A percentile compares a stretch with the other conserved stretches of the same genome.
phyloP scores from a whole-genome alignment of 2,329 filamentous ascomycete species.

The Stachybotrys chartarum region DNA sequence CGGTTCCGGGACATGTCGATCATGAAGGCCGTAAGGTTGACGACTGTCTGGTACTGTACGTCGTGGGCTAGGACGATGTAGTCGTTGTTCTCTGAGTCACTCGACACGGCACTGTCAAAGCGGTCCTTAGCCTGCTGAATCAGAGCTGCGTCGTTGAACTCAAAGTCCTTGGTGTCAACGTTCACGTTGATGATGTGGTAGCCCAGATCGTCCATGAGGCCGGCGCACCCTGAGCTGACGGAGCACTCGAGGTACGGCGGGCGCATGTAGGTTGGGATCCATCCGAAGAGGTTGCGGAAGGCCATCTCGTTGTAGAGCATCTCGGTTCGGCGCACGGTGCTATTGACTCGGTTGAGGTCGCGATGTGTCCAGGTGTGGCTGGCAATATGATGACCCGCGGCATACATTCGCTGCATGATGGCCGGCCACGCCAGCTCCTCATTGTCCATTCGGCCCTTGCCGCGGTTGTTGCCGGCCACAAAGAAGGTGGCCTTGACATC shows the following conservation, averaged over 20 bases:
- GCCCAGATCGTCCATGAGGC: slow-evolving; percentile 30
- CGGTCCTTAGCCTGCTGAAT: slow-evolving; percentile 38
- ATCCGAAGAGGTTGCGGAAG: slow-evolving; percentile 32
- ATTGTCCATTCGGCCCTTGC: slow-evolving; percentile 34
- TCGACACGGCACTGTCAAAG: slow-evolving; percentile 28
- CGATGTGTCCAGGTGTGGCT: slow-evolving; percentile 41
- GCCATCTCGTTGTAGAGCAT: slow-evolving; percentile 38
- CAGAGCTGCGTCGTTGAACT: slow-evolving; percentile 39
- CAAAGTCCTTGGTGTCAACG: slow-evolving; percentile 55
- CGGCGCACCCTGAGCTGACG: slow-evolving; percentile 28
- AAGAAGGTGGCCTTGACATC: slow-evolving; percentile 33
- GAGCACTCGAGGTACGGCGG: slow-evolving; percentile 38
- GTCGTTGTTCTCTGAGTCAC: slow-evolving; percentile 14
- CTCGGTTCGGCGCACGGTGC: slow-evolving; percentile 26
- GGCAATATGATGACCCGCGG: slow-evolving; percentile 36
- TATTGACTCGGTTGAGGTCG: slow-evolving; percentile 28
- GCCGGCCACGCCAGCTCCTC: slow-evolving; percentile 21
- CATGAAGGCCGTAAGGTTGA: slow-evolving; percentile 35
- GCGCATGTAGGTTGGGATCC: slow-evolving; percentile 35
- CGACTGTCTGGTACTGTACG: slow-evolving; percentile 39
- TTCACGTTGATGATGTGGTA: slow-evolving; percentile 52
- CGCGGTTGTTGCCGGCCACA: slow-evolving; percentile 32
- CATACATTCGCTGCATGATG: slow-evolving; percentile 32
- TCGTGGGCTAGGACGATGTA: slow-evolving; percentile 50
- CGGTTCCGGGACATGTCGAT: slow-evolving; percentile 28